phyloP scores from a whole-genome alignment of 805 yeast genomes.

The Metschnikowia shivogae region DNA sequence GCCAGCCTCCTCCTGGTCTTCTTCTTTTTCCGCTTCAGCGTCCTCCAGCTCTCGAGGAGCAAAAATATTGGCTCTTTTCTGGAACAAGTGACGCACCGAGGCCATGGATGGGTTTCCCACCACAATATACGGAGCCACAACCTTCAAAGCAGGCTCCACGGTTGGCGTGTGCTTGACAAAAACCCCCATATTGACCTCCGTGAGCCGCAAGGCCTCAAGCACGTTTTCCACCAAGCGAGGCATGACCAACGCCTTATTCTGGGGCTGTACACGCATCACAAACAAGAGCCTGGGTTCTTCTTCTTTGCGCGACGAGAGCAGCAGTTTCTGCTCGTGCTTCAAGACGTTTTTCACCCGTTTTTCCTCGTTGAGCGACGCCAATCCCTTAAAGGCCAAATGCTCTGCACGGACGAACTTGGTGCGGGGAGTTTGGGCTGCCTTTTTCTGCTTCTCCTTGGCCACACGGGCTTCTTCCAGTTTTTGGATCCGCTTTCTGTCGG shows the following conservation, averaged over 20 bases:
- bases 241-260: conserved; percentile 52
- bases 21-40: not conserved
- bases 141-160: conserved; percentile 59
- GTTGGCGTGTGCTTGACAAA: conserved; percentile 60
- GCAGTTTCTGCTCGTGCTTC: conserved; percentile 38
- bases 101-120: conserved; percentile 71
- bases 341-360: conserved; percentile 64
- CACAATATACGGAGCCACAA: conserved; percentile 69
- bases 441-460: conserved; percentile 41
- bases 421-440: conserved; percentile 33
- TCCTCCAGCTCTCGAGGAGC: not conserved
- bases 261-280: conserved; percentile 65
- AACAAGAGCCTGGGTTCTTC: conserved; percentile 46
- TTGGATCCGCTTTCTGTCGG: conserved; percentile 66
- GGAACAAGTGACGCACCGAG: conserved; percentile 68
- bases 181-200: conserved; percentile 61
- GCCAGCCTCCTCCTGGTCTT: conserved; percentile 24
- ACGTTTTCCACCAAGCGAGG: conserved; percentile 62
- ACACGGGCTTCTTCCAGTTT: conserved; percentile 64
- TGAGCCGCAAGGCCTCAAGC: conserved; percentile 57
- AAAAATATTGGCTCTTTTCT: conserved; percentile 64
- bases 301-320: conserved; percentile 15
- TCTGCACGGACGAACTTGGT: conserved; percentile 70
- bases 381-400: conserved; percentile 60
- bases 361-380: conserved; percentile 62